Conservation (phyloP, 768 basidiomycete species). For the Ephemerocybe angulata region DNA sequence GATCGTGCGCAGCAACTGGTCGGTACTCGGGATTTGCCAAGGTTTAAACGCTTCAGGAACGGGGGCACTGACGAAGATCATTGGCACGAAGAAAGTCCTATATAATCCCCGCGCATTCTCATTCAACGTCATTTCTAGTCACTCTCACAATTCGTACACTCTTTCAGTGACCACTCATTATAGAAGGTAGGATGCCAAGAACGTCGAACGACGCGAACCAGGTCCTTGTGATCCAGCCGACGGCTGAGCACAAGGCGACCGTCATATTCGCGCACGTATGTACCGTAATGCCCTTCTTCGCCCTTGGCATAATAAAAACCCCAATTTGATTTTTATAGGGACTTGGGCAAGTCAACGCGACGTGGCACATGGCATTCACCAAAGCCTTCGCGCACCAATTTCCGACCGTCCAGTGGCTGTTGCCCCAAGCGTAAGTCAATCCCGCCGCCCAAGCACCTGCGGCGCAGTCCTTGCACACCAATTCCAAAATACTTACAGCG, state of each 20-base stretch:
- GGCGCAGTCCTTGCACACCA: not conserved
- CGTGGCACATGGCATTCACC: slow-evolving; percentile 25
- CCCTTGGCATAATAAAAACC: not conserved
- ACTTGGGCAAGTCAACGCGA: slow-evolving; percentile 27
- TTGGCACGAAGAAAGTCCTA: not conserved
- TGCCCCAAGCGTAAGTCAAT: slow-evolving; percentile 36
- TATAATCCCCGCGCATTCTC: not conserved
- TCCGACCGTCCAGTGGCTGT: slow-evolving; percentile 32
- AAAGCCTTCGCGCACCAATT: slow-evolving; percentile 24
- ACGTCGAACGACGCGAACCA: not conserved
- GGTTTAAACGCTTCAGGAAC: no score
- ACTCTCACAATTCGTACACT: not conserved
- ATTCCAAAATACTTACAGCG: slow-evolving; percentile 1
- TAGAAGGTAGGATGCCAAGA: not conserved
- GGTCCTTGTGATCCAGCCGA: not conserved
- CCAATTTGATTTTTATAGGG: slow-evolving; percentile 20
- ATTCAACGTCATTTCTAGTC: not conserved
- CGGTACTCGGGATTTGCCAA: no score
- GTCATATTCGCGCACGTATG: slow-evolving; percentile 68
- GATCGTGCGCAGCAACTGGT: no score
- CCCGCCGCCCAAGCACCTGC: not conserved
- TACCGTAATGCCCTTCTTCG: not conserved
- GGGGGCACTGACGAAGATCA: no score
- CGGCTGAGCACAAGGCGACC: slow-evolving; percentile 49
- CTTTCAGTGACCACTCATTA: not conserved